phyloP scores from a whole-genome alignment of 2,329 filamentous ascomycete species.

The Arachnopeziza araneosa region DNA sequence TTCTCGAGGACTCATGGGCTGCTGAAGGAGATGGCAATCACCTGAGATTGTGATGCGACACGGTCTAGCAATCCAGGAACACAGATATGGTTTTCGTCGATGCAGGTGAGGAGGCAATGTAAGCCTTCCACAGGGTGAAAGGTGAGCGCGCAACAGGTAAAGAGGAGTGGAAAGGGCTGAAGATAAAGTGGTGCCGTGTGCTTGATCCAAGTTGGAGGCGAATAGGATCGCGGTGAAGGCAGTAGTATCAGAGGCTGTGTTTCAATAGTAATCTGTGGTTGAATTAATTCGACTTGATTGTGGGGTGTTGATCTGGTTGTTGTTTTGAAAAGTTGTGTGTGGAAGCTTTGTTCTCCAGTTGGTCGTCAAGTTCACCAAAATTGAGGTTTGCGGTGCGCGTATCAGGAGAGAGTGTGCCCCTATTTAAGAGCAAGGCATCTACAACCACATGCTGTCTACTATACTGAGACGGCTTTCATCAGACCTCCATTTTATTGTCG shows the following conservation, averaged over 20 bases:
- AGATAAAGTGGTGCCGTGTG: neutral
- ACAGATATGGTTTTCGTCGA: neutral
- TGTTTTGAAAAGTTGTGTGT: neutral
- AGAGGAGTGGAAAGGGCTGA: neutral
- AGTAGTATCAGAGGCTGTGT: neutral
- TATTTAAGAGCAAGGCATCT: neutral
- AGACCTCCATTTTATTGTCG: too few relatives aligned
- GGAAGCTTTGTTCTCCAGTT: neutral
- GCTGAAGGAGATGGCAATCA: neutral
- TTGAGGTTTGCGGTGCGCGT: neutral
- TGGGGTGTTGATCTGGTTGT: neutral
- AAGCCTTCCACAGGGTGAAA: neutral
- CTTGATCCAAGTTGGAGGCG: neutral
- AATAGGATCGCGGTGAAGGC: neutral
- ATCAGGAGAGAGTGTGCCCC: neutral
- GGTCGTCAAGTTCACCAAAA: neutral
- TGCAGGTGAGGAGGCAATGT: neutral
- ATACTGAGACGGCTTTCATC: too few relatives aligned
- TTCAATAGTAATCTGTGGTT: neutral
- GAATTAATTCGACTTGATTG: neutral
- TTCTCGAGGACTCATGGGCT: slow-evolving; percentile 1
- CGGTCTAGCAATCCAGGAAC: neutral
- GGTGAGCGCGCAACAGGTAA: neutral
- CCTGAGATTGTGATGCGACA: neutral
- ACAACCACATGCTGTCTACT: too few relatives aligned